phyloP scores from a whole-genome alignment of 495 filamentous ascomycete species.

The Sordaria brevicollis region DNA sequence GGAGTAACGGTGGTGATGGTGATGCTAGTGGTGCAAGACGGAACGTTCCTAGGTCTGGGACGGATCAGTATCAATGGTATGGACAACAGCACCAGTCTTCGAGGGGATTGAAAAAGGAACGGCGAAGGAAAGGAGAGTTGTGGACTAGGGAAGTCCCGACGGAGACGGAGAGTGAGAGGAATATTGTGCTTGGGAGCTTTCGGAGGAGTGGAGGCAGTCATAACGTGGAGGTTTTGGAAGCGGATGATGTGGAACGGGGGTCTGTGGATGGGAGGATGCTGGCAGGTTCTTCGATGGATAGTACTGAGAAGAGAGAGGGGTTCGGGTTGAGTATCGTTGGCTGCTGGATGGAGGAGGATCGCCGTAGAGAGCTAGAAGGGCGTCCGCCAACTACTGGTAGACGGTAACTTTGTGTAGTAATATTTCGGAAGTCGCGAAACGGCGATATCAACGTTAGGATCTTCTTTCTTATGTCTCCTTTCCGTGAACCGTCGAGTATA shows the following conservation, averaged over 20 bases:
- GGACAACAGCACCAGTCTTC: too few relatives aligned
- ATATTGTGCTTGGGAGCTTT: not conserved
- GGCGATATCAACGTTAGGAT: too few relatives aligned
- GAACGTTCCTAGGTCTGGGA: not conserved
- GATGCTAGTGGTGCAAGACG: not conserved
- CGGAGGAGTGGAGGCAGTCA: not conserved
- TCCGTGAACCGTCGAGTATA: too few relatives aligned
- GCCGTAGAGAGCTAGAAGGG: not conserved
- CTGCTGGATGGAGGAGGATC: not conserved
- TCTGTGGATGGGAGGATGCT: not conserved
- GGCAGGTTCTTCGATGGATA: not conserved
- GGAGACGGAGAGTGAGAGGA: not conserved
- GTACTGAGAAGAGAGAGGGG: not conserved
- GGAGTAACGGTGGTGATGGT: not conserved
- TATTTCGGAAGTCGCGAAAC: too few relatives aligned
- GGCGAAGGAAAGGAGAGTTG: not conserved
- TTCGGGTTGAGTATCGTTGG: not conserved
- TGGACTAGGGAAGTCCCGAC: not conserved
- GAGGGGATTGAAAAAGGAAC: not conserved
- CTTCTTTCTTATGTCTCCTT: too few relatives aligned
- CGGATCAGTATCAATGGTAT: not conserved
- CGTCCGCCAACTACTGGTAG: not conserved
- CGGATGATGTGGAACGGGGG: not conserved
- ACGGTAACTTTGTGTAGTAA: not conserved
- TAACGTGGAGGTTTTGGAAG: not conserved